Base-by-base conservation (phyloP, 2,329 filamentous ascomycete species). In the Zasmidium angulare region DNA sequence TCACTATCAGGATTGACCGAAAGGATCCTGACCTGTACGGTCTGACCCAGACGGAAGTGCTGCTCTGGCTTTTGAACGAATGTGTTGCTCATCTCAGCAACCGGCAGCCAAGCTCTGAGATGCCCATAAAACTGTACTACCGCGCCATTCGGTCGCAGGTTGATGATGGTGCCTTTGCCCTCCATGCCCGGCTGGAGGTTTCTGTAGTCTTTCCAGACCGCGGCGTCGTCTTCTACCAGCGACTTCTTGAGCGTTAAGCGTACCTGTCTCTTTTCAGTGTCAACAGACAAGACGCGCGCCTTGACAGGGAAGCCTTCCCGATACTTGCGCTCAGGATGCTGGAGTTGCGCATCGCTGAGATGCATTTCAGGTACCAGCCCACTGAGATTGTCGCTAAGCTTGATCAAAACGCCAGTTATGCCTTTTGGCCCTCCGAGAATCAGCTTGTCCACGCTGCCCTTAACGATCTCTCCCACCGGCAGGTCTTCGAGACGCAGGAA, bases 51-150 rank as follows among this genome's bases (percentile, higher is more conserved):
- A 36, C 89, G 87, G 79, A 99, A 99, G 76, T 98, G 93, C 70
- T 96, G 87, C 49, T 85, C 86, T 3, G 95, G 92, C 70, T 97
- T 90, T 66, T 89, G 85, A 69, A 99, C 97, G 71, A 89, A 97
- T 11, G 93, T 92, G 74, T 99, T 95, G 73, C 95, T 98, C 95
- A 99, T 99, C 76, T 99, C 93, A 1, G 90, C 90, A 0, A 96
- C 88, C 1, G 95, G 95, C 56, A 99, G 82, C 78, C 96, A 99
- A 9, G 89, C 96, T 65, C 86, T 86, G 20, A 99, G 81, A 9
- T 82, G 78, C 19, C 91, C 91, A 70, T 96, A 99, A 76, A 98
- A 99, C 72, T 96, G 91, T 55, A 99, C 89, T 19, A 93, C 86
- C 11, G 95, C 95, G 60, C 95, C 95, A 55, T 86, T 86, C 2